phyloP scores from a whole-genome alignment of 2,329 filamentous ascomycete species.

The Penicillium concentricum region DNA sequence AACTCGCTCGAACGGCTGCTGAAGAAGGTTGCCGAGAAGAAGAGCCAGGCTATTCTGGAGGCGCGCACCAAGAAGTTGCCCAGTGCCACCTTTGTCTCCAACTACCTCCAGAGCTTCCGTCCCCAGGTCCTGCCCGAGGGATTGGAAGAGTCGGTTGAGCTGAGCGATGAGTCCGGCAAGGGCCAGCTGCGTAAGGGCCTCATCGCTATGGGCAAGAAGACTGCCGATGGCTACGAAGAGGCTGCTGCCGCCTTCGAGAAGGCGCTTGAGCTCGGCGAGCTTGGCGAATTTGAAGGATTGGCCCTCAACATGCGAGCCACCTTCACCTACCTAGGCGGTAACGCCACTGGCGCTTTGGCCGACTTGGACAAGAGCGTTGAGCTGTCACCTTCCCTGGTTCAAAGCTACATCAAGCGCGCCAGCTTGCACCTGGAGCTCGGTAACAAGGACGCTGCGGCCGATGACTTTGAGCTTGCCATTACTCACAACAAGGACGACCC shows the following conservation, averaged over 20 bases:
- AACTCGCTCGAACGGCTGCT: conserved; percentile 87
- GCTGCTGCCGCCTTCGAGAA: conserved; percentile 83
- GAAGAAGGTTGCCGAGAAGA: conserved; percentile 94
- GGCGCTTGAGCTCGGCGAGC: conserved; percentile 76
- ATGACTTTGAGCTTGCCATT: conserved; percentile 83
- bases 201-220: conserved; percentile 77
- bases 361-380: conserved; percentile 94
- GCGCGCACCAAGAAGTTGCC: conserved; percentile 82
- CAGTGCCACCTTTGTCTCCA: conserved; percentile 94
- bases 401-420: conserved; percentile 98
- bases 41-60: conserved; percentile 83
- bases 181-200: conserved; percentile 84
- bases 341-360: conserved; percentile 75
- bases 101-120: conserved; percentile 98
- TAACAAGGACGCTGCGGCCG: conserved; percentile 80
- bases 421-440: conserved; percentile 96
- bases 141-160: conserved; percentile 76
- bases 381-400: conserved; percentile 80
- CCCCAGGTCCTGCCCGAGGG: conserved; percentile 74
- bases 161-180: conserved; percentile 75
- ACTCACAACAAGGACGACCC: conserved; percentile 84
- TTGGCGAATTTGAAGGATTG: conserved; percentile 81
- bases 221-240: conserved; percentile 86
- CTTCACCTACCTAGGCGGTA: conserved; percentile 87
- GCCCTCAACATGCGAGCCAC: conserved; percentile 97